These are phyloP conservation scores for Helianthus annuus DNA, from an alignment of 129 eudicot species.

Conservation along the genomic window HanXRQr2.0-SUNRISE NC_035447.2:6553661-6554160, in stretches of 20 bases:
- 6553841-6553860: too few species aligned
- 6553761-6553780: too few species aligned
- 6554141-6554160: conserved; percentile 60
- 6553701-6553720: too few species aligned
- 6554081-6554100: conserved; percentile 35
- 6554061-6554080: conserved; percentile 58
- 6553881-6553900: too few species aligned
- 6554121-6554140: conserved; percentile 25
- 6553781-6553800: too few species aligned
- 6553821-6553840: too few species aligned
- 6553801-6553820: too few species aligned
- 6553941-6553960: background rate
- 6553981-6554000: conserved; percentile 20
- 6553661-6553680: too few species aligned
- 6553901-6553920: background rate
- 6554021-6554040: conserved; percentile 69
- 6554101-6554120: conserved; percentile 28
- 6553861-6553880: background rate
- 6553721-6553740: too few species aligned
- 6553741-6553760: too few species aligned
- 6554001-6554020: conserved; percentile 55
- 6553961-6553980: background rate
- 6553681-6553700: too few species aligned
- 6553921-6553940: background rate
- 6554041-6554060: conserved; percentile 49